Percentiles rank a stretch among this genome's conserved stretches.
These are phyloP conservation scores for Phalaenopsis aphrodite DNA, from an alignment of 106 monocot species.

Conservation along the genomic window DNA sequence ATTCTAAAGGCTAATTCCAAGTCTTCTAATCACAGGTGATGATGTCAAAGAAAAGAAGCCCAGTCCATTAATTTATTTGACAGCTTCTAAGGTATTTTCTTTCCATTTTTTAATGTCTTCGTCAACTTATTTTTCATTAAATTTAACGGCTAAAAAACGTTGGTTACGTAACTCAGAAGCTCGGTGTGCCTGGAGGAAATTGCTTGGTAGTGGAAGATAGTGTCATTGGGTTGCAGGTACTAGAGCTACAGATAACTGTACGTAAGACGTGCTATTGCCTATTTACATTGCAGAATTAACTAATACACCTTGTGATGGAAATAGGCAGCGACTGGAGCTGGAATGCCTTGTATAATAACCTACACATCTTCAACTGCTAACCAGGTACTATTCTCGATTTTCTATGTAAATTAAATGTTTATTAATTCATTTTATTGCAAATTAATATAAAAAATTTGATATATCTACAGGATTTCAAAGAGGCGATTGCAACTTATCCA, in stretches of 20 bases:
- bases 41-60: conserved; percentile 97
- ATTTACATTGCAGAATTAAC: background rate
- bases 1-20: background rate
- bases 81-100: conserved; percentile 52
- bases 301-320: background rate
- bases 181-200: conserved; percentile 43
- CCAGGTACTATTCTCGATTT: conserved; percentile 38
- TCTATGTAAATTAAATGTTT: background rate
- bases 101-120: too few species aligned
- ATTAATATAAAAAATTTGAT: background rate
- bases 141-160: background rate
- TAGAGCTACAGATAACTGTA: background rate
- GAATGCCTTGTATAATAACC: conserved; percentile 91
- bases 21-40: conserved; percentile 50
- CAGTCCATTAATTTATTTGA: conserved; percentile 83
- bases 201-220: conserved; percentile 98
- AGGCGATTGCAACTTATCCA: conserved; percentile 81
- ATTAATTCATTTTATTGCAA: background rate
- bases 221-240: conserved; percentile 86
- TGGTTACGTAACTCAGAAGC: conserved; percentile 33
- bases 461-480: conserved; percentile 64
- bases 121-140: background rate
- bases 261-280: too few species aligned
- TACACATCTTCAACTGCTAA: conserved; percentile 88
- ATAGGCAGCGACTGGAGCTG: conserved; percentile 90